Evolutionary conservation across 164 flowering plant species (phyloP), one percentile per base, ranked within the genome.

Genomic region (Vitis vinifera): DNA sequence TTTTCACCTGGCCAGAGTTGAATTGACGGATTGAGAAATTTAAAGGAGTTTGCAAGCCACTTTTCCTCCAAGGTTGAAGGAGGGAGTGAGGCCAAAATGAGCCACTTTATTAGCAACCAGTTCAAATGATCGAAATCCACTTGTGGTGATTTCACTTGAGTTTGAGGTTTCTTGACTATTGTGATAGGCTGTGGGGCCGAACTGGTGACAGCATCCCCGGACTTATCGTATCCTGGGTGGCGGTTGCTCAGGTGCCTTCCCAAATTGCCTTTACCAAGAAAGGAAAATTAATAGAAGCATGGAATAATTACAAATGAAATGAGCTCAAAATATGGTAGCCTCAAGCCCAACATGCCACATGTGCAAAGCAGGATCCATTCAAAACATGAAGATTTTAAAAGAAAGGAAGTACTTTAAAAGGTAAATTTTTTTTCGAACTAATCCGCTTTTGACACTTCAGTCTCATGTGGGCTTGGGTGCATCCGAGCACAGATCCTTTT

Each of bases 221-320:
- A 52, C 69, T 84, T 83, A 71, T 94, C 97, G 79, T 94, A 94
- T 67, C 96, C 99, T 55, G 97, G 96, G 83, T 94, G 99, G 30
- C 97, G 91, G 77, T 88, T 90, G 77, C 82, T 86, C 27, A 94
- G 95, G 77, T 94, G 99, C 73, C 97, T 88, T 68, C 99, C 99
- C 84, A 94, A 78, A 83, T 94, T 94, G 13, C 99, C 99, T 94
- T 79, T 80, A 83, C 23, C 48, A 73, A 16, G 0, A 62, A 59
- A 73, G 10, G 14, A 59, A 64, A 49, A 65, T 59, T 11, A 56
- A 52, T 19, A 9, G 55, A 67, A 66, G 51, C 51, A 65, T 31
- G 47, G 16, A 59, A 27, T 6, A 30, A 51, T 9, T n/a, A 67
- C 55, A 29, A 23, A 63, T 61, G 56, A 17, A 51, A 31, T 9